phyloP scores from a whole-genome alignment of 495 filamentous ascomycete genomes.

The Cercophora samala region DNA sequence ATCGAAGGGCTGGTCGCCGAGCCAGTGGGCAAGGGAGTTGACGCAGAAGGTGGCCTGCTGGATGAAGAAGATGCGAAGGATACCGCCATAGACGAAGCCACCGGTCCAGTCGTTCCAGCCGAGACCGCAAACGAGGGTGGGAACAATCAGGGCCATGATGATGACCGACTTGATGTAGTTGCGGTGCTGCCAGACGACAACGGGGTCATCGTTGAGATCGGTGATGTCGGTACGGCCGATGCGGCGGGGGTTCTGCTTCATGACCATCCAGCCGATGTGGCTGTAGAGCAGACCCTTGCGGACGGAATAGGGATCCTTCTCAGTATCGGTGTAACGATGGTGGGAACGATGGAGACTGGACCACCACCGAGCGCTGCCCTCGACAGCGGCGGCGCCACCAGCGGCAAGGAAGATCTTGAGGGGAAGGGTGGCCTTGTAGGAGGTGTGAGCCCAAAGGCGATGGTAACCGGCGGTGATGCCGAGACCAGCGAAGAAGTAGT shows the following conservation, averaged over 20 bases:
- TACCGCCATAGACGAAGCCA: slow-evolving; percentile 91
- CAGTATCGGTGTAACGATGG: slow-evolving; percentile 98
- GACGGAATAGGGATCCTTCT: slow-evolving; percentile 98
- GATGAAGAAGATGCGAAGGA: slow-evolving; percentile 96
- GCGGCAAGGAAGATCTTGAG: slow-evolving; percentile 90
- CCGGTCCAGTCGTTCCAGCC: slow-evolving; percentile 88
- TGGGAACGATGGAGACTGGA: slow-evolving; percentile 93
- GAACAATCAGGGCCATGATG: slow-evolving; percentile 82
- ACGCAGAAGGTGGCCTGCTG: slow-evolving; percentile 99
- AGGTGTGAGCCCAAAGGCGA: slow-evolving; percentile 91
- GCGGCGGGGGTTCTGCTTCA: slow-evolving; percentile 91
- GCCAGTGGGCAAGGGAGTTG: slow-evolving; percentile 98
- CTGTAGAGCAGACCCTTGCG: slow-evolving; percentile 94
- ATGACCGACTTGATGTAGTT: slow-evolving; percentile 88
- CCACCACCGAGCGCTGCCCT: slow-evolving; percentile 98
- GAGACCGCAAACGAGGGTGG: slow-evolving; percentile 77
- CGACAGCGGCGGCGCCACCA: slow-evolving; percentile 89
- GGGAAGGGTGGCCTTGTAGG: slow-evolving; percentile 84
- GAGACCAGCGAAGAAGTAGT: slow-evolving; percentile 89
- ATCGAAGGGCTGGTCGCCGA: slow-evolving; percentile 98
- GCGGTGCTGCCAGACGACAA: slow-evolving; percentile 92
- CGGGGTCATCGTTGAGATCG: slow-evolving; percentile 90
- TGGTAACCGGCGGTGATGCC: slow-evolving; percentile 84
- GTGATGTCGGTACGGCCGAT: slow-evolving; percentile 95
- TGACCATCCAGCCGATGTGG: slow-evolving; percentile 90